Conservation (phyloP, 2,329 filamentous ascomycete genomes). For the Thelonectria rubi region DNA sequence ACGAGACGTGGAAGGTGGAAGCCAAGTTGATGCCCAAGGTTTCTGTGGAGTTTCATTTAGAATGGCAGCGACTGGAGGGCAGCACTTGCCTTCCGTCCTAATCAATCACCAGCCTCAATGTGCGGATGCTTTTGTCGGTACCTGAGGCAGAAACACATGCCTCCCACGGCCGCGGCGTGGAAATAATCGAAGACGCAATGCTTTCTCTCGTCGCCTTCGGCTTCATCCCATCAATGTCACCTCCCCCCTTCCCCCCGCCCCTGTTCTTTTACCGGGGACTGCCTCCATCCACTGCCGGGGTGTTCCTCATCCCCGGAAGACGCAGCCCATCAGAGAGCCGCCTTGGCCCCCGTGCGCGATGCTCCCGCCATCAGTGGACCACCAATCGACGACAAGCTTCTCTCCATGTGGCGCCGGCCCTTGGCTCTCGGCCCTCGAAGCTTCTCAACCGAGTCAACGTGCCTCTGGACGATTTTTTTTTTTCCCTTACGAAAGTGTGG, state of each 20-base stretch:
- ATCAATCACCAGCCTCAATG: too few relatives aligned
- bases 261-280: not conserved
- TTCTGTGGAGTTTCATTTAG: not conserved
- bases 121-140: too few relatives aligned
- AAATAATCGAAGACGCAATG: too few relatives aligned
- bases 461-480: conserved; percentile 14
- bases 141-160: too few relatives aligned
- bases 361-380: conserved; percentile 45
- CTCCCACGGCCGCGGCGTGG: too few relatives aligned
- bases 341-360: conserved; percentile 44
- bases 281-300: conserved; percentile 6
- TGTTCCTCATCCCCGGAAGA: conserved; percentile 15
- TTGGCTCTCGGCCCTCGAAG: conserved; percentile 38
- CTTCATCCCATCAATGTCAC: conserved; percentile 2
- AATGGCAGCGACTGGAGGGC: too few relatives aligned
- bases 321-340: conserved; percentile 45
- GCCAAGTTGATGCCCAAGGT: too few relatives aligned
- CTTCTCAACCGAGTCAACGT: conserved; percentile 13
- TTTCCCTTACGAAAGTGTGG: not conserved
- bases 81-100: too few relatives aligned
- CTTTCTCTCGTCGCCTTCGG: not conserved
- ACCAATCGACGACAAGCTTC: conserved; percentile 41
- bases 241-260: not conserved
- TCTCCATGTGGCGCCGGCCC: conserved; percentile 41
- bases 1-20: not conserved